Evolutionary conservation across 1,284 basidiomycete species (phyloP).

Genomic region (Malassezia equina): DNA sequence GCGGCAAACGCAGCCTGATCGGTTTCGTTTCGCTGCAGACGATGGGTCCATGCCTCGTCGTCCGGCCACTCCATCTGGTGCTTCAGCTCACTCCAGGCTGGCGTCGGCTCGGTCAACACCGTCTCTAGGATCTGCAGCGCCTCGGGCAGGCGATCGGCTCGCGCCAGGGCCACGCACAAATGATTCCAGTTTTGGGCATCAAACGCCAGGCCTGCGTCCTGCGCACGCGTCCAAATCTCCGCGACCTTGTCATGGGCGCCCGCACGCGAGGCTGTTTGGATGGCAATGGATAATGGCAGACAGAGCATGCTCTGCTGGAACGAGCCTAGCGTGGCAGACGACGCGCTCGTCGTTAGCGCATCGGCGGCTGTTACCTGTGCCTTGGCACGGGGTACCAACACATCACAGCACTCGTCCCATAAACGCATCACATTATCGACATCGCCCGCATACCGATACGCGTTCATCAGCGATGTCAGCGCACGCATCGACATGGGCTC

Average conservation of each 20-base stretch:
- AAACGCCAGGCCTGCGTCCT: constrained; percentile 64
- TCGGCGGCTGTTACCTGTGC: neutral
- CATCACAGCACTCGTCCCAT: constrained; percentile 64
- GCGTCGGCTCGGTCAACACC: constrained; percentile 53
- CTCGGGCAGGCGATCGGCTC: constrained; percentile 66
- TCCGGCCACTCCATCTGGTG: neutral
- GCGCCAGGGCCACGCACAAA: constrained; percentile 63
- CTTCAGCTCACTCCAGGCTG: neutral
- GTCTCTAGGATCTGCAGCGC: constrained; percentile 74
- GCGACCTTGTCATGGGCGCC: constrained; percentile 61
- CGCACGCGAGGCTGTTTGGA: constrained; percentile 54
- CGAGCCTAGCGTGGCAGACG: constrained; percentile 11
- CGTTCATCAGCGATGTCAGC: constrained; percentile 63
- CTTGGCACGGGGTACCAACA: constrained; percentile 23
- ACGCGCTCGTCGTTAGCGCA: neutral
- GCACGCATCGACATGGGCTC: constrained; percentile 57
- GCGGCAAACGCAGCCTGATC: neutral
- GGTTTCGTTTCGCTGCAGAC: neutral
- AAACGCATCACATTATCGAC: constrained; percentile 56
- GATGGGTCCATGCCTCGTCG: neutral
- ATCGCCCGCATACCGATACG: constrained; percentile 60
- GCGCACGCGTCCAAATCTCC: constrained; percentile 60
- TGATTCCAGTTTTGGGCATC: constrained; percentile 91
- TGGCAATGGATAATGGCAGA: constrained; percentile 71
- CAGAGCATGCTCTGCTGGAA: constrained; percentile 57